These are phyloP conservation scores for Macrolepiota dolichaula DNA, from an alignment of 768 basidiomycete species.

Conservation along the genomic window DNA sequence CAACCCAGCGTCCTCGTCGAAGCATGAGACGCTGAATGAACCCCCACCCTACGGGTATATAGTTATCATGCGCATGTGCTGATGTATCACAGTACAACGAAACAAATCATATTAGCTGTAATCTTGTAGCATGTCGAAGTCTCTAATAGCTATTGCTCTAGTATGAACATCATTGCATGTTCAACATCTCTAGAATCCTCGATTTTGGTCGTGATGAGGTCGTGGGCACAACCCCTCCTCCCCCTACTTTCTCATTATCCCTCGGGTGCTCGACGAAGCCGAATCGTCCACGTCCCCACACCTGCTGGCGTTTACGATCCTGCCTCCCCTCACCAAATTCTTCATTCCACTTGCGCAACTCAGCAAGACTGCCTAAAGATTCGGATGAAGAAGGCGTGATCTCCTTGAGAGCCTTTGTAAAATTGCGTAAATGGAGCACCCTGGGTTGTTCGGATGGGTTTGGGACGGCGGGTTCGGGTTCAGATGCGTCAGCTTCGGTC, in stretches of 20 bases:
- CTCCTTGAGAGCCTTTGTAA: slow-evolving; percentile 81
- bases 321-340: slow-evolving; percentile 87
- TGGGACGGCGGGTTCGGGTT: not conserved
- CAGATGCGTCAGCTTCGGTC: not conserved
- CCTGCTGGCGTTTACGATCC: slow-evolving; percentile 61
- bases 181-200: slow-evolving; percentile 2
- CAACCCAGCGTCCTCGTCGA: slow-evolving; percentile 22
- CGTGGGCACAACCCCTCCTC: slow-evolving; percentile 39
- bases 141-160: not conserved
- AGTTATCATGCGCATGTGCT: not conserved
- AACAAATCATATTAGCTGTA: not conserved
- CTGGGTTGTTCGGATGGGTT: slow-evolving; percentile 14
- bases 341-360: slow-evolving; percentile 86
- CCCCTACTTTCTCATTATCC: slow-evolving; percentile 28
- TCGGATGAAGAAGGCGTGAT: slow-evolving; percentile 91
- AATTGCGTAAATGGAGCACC: slow-evolving; percentile 50
- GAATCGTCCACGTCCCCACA: slow-evolving; percentile 87
- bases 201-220: slow-evolving; percentile 4
- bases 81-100: not conserved
- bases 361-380: slow-evolving; percentile 66
- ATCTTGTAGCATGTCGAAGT: slow-evolving; percentile 1
- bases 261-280: slow-evolving; percentile 64
- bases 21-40: slow-evolving; percentile 20
- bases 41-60: not conserved
- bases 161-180: not conserved